phyloP scores from a whole-genome alignment of 129 eudicot species.

The Rutidosis leptorrhynchoides region DNA sequence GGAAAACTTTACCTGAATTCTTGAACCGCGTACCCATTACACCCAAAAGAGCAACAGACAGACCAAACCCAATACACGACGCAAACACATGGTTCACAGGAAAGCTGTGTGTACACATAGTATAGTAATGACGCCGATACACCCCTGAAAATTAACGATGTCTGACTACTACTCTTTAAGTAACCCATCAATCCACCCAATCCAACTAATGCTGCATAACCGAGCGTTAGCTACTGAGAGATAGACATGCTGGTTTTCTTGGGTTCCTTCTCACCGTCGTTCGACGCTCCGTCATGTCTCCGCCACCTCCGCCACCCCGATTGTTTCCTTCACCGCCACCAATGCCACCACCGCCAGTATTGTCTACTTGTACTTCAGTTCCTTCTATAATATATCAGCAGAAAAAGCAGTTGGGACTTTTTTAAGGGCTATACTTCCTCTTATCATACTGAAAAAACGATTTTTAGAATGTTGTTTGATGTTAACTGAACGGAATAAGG shows the following conservation, averaged over 20 bases:
- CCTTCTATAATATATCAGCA: slow-evolving; percentile 45
- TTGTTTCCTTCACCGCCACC: slow-evolving; percentile 57
- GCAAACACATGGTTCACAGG: slow-evolving; percentile 71
- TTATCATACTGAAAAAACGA: slow-evolving; percentile 23
- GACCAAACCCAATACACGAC: slow-evolving; percentile 72
- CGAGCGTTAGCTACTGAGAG: slow-evolving; percentile 88
- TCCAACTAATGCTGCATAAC: slow-evolving; percentile 81
- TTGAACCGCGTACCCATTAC: slow-evolving; percentile 84
- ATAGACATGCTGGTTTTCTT: slow-evolving; percentile 65
- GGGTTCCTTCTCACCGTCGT: slow-evolving; percentile 40
- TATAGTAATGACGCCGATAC: slow-evolving; percentile 52
- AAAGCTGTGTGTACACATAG: slow-evolving; percentile 63
- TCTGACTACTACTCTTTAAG: slow-evolving; percentile 80
- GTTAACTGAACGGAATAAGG: slow-evolving; percentile 10
- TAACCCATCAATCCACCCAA: slow-evolving; percentile 85
- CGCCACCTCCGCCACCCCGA: slow-evolving; percentile 43
- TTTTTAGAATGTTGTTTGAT: slow-evolving; percentile 27
- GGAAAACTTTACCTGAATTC: slow-evolving; percentile 83
- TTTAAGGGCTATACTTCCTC: slow-evolving; percentile 52
- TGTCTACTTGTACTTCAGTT: slow-evolving; percentile 43
- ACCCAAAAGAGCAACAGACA: slow-evolving; percentile 78
- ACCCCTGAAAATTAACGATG: slow-evolving; percentile 71
- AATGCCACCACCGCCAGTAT: slow-evolving; percentile 38
- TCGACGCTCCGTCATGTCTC: slow-evolving; percentile 47
- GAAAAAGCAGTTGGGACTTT: slow-evolving; percentile 49